A percentile compares a stretch with the other conserved stretches of the same genome.
Conservation (phyloP, 1,284 basidiomycete species). For the Melampsora americana region DNA sequence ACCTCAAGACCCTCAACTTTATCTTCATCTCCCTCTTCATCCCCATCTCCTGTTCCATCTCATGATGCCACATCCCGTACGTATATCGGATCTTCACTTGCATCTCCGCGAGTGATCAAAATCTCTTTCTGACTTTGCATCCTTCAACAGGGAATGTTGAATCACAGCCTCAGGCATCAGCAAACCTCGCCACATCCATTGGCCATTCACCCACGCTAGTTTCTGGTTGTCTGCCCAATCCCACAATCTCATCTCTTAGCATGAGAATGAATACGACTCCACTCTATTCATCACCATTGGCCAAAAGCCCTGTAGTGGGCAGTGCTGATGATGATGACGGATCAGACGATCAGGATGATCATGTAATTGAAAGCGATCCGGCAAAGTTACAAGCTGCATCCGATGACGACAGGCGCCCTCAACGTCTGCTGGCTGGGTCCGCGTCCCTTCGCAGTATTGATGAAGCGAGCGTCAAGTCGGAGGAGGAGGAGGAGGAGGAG, state of each 20-base stretch:
- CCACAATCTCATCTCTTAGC: background rate
- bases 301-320: slow-evolving; percentile 5
- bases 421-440: background rate
- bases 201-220: background rate
- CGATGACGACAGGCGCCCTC: background rate
- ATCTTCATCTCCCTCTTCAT: too few relatives aligned
- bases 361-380: background rate
- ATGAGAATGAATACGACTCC: slow-evolving; percentile 31
- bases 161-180: background rate
- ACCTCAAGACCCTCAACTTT: too few relatives aligned
- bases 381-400: background rate
- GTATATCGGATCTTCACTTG: too few relatives aligned
- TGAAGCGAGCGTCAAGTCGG: background rate
- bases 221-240: background rate
- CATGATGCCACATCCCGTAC: too few relatives aligned
- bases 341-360: background rate
- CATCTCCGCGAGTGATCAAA: too few relatives aligned
- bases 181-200: too few relatives aligned
- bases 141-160: too few relatives aligned
- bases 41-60: too few relatives aligned
- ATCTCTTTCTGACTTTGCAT: too few relatives aligned
- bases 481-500: background rate
- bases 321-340: background rate
- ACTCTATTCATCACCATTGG: slow-evolving; percentile 31
- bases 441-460: background rate